A percentile compares a stretch with the other conserved stretches of the same genome.
Conservation (phyloP, 2,329 filamentous ascomycete species). For the Trichoderma hamatum region DNA sequence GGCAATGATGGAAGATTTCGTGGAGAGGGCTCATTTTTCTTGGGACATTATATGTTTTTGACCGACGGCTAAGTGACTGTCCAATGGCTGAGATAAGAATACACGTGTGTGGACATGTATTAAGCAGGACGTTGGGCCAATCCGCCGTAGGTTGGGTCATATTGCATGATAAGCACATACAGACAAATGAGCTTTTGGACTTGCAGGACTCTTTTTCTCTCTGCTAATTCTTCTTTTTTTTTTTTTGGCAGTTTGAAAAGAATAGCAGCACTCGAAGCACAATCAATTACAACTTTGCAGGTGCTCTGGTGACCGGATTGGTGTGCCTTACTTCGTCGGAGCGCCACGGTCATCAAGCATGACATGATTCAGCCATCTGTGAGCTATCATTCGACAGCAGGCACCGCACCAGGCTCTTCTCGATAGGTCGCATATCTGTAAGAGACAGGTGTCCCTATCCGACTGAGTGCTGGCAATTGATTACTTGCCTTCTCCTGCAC, state of each 20-base stretch:
- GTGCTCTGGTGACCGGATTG: slow-evolving; percentile 8
- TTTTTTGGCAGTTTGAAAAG: no score
- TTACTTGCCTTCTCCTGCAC: slow-evolving; percentile 14
- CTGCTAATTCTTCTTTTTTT: not conserved
- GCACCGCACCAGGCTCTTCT: not conserved
- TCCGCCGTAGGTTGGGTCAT: slow-evolving; percentile 10
- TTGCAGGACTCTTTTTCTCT: not conserved
- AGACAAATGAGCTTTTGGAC: not conserved
- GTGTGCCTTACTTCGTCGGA: slow-evolving; percentile 15
- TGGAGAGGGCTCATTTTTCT: not conserved
- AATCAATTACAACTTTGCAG: not conserved
- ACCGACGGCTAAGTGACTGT: not conserved
- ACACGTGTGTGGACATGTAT: not conserved
- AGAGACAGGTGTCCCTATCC: slow-evolving; percentile 10
- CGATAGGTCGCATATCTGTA: slow-evolving; percentile 2
- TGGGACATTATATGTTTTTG: not conserved
- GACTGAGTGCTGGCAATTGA: not conserved
- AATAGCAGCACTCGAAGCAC: not conserved
- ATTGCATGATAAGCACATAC: slow-evolving; percentile 7
- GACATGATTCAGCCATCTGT: slow-evolving; percentile 12
- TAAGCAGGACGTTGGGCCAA: not conserved
- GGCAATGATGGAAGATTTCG: not conserved
- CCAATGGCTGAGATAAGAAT: not conserved
- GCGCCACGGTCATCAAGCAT: slow-evolving; percentile 3
- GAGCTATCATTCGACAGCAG: slow-evolving; percentile 7